phyloP scores from a whole-genome alignment of 169 alveolate genomes.

The Miamiensis avidus region DNA sequence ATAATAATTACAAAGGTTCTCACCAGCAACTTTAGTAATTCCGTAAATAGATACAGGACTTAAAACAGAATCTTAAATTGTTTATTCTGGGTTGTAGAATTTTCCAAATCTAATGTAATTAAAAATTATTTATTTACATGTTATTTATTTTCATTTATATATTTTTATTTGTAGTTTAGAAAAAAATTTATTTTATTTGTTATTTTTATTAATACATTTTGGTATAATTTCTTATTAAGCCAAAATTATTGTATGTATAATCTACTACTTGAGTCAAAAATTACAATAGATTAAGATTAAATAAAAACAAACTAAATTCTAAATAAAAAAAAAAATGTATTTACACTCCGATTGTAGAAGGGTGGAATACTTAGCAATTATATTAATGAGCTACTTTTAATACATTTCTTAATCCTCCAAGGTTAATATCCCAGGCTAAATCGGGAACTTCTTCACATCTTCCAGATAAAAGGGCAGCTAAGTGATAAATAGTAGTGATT shows the following conservation, averaged over 20 bases:
- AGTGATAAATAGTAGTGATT: constrained; percentile 23
- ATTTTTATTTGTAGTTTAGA: no score
- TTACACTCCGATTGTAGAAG: constrained; percentile 44
- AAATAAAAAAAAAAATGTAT: no score
- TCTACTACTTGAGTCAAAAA: no score
- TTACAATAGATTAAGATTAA: no score
- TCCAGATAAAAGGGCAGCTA: constrained; percentile 41
- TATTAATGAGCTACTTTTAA: constrained; percentile 34
- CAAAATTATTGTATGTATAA: no score
- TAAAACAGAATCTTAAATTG: constrained; percentile 18
- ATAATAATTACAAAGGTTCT: constrained; percentile 35
- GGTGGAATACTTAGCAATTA: constrained; percentile 26
- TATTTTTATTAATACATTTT: no score
- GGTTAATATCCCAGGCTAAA: constrained; percentile 29
- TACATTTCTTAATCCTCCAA: constrained; percentile 29
- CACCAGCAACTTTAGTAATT: constrained; percentile 42
- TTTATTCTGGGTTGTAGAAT: not conserved
- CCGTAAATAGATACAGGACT: constrained; percentile 46
- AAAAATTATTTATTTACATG: no score
- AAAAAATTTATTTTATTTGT: no score
- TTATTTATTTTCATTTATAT: not conserved
- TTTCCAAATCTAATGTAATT: not conserved
- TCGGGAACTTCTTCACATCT: constrained; percentile 39
- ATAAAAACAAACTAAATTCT: no score
- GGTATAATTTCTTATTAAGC: no score